Base-by-base conservation (phyloP, 2,329 filamentous ascomycete genomes). In the Colletotrichum lentis region DNA sequence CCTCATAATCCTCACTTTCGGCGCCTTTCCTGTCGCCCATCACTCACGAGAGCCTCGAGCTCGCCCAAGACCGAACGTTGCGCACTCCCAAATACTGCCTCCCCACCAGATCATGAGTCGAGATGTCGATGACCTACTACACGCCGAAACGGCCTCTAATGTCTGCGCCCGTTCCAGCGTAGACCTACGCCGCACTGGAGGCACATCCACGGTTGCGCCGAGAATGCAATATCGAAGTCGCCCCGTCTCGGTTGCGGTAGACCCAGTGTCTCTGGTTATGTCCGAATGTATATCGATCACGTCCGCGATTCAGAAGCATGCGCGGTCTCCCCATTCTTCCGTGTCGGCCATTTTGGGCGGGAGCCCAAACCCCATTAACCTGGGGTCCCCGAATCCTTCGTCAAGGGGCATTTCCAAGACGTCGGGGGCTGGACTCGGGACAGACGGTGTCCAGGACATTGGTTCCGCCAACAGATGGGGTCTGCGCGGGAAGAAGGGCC, bases 241-340 rank as follows among this genome's bases (percentile, higher is more conserved):
- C 20, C 86, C 86, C 7, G 85, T 94, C 39, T 88, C 92, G 41
- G 93, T 97, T 70, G 93, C 94, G 50, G 91, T 97, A 72, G 93
- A 97, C 75, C 94, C 94, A 1, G 90, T 97, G 65, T 94, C 94
- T 56, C 84, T 99, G 74, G 94, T 99, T 72, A 97, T 97, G 71
- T 97, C 95, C 80, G 96, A 99, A 89, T 99, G 96, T 80, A 98
- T 98, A 77, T 95, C 94, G 53, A 95, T 99, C 81, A 98, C 96
- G 16, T 97, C 95, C 70, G 94, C 94, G 69, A 97, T 99, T 87
- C 94, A 97, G 76, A 99, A 99, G 82, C 91, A 97, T 86, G 92
- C 94, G 71, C 91, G 96, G 72, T 98, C 95, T 85, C 93, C 94
- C 55, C 94, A 98, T 78, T 97, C 94, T 14, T 97, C 94, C 5